Base-by-base conservation (phyloP, 176 grass and related monocot species). In the Pontederia crassipes region DNA sequence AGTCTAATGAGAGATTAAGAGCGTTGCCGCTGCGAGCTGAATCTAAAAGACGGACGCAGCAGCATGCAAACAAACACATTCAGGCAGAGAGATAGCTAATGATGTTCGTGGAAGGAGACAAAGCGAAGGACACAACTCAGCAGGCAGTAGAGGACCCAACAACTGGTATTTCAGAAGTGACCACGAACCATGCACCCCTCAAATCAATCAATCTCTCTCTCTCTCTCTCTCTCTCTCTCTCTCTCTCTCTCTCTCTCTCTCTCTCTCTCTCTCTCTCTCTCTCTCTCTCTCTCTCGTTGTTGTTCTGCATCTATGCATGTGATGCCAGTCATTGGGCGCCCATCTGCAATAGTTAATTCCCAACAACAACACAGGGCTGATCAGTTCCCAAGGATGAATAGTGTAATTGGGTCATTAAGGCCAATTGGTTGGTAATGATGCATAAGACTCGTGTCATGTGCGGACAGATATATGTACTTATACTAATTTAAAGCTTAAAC, bases 141-240 rank as follows among this genome's bases (percentile, higher is more conserved):
- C 29, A 35, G 59, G 29, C 35, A 35, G 32, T 28, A 7, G 13
- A 28, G 59, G 45, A 28, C 57, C 10, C 32, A 45, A 45, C 59
- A 45, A 13, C 32, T 45, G 59, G 28, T 28, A 13, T 61, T 15
- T 45, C 59, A 61, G 59, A 61, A 61, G 45, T 61, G 59, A 61
- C 59, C 59, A 61, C 59, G 59, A 61, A 61, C 59, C 59, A 61
- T 61, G 28, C 58, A 61, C 12, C 26, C 9, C 26, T 2, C 2
- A 8, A 8, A 8, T 27, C 56, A 8, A 8, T 27, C 8, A 4
- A 3, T 58, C 10, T 24, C n/a, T n/a, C n/a, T n/a, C n/a, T n/a
- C n/a, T n/a, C n/a, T n/a, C n/a, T n/a, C n/a, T 9, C 17, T 27
- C 12, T 2, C 11, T 9, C 27, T 57, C 20, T 27, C 13, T 24